Percentiles rank a stretch among this genome's conserved stretches.
Evolutionary conservation across 345 rosid species (phyloP).

Genomic region (Syzygium oleosum): DNA sequence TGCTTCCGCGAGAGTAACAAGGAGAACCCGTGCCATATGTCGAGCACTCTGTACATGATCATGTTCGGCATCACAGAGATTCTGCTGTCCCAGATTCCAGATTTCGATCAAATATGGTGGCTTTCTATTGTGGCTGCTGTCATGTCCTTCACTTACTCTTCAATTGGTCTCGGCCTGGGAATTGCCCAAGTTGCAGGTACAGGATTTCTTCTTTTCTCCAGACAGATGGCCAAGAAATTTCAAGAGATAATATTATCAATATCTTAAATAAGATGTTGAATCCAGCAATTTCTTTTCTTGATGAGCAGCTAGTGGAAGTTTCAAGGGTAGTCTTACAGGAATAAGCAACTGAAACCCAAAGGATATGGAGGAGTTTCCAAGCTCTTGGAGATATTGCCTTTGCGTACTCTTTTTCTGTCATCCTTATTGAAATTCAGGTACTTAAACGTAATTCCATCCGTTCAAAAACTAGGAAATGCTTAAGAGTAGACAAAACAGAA

Average conservation of each 20-base stretch:
- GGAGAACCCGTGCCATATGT: conserved; percentile 51
- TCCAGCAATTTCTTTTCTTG: not conserved
- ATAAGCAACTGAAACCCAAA: conserved; percentile 61
- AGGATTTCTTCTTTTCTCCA: not conserved
- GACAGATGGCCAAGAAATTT: not conserved
- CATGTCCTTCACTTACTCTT: conserved; percentile 54
- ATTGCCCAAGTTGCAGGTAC: conserved; percentile 32
- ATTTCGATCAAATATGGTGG: conserved; percentile 52
- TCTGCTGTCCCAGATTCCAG: conserved; percentile 70
- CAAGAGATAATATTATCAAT: not conserved
- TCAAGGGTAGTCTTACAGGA: conserved; percentile 73
- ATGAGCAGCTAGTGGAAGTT: conserved; percentile 31
- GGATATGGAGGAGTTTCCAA: conserved; percentile 74
- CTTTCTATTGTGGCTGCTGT: conserved; percentile 51
- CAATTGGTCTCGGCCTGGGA: conserved; percentile 46
- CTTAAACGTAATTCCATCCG: not conserved
- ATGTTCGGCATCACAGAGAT: conserved; percentile 58
- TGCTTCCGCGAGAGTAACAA: conserved; percentile 65
- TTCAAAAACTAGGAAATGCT: not conserved
- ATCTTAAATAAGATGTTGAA: not conserved
- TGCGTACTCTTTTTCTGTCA: conserved; percentile 68
- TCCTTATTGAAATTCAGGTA: conserved; percentile 86
- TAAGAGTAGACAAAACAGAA: not conserved
- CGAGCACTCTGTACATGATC: conserved; percentile 71
- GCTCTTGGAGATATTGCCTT: conserved; percentile 89